Percentiles rank a stretch among this genome's conserved stretches.
Evolutionary conservation across 441 rosid species (phyloP).

Genomic region (Melastoma candidum): DNA sequence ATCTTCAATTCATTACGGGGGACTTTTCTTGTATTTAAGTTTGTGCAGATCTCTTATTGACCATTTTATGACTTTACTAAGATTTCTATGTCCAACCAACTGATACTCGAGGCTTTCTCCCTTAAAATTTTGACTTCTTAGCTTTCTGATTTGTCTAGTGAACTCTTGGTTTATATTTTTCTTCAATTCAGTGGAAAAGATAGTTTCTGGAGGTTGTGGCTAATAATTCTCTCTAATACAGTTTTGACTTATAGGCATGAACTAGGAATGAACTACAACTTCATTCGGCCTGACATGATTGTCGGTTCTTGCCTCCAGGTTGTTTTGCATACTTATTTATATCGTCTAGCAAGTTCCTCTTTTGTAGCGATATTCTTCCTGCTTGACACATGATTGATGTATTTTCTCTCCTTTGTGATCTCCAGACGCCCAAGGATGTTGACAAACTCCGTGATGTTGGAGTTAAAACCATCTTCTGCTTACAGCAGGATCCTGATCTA

Average conservation of each 20-base stretch:
- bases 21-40: too few species aligned
- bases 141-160: constrained; percentile 3
- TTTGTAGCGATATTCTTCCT: neutral
- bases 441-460: constrained; percentile 79
- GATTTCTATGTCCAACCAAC: too few species aligned
- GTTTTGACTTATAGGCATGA: constrained; percentile 93
- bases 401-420: constrained; percentile 8
- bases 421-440: constrained; percentile 74
- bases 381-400: constrained; percentile 3
- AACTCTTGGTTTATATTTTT: neutral
- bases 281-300: constrained; percentile 76
- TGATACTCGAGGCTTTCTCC: too few species aligned
- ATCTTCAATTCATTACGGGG: too few species aligned
- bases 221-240: constrained; percentile 28
- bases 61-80: too few species aligned
- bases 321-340: constrained; percentile 13
- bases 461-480: constrained; percentile 85
- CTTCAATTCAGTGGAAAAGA: neutral
- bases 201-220: neutral
- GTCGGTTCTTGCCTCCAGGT: constrained; percentile 97
- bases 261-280: constrained; percentile 83
- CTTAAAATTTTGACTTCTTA: neutral
- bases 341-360: neutral
- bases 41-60: too few species aligned
- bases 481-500: constrained; percentile 84